These are phyloP conservation scores for Vicia faba DNA, from an alignment of 306 rosid species.

Conservation along the genomic window DNA sequence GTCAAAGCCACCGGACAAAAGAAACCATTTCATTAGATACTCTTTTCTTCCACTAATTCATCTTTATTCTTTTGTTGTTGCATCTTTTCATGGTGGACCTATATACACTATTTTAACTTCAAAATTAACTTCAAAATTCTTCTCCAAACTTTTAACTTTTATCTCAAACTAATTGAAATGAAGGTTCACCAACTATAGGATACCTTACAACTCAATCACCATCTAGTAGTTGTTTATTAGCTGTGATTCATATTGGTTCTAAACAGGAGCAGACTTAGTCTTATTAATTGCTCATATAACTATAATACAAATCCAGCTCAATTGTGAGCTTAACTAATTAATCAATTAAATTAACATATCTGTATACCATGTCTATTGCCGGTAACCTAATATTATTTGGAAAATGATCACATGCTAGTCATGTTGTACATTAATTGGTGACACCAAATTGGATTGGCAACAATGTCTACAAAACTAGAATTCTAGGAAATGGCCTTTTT, in stretches of 20 bases:
- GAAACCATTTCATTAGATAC: conserved; percentile 35
- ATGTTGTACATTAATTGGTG: conserved; percentile 34
- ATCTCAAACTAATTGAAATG: not conserved
- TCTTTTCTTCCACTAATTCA: conserved; percentile 44
- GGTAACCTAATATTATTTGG: conserved; percentile 33
- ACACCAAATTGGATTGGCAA: not conserved
- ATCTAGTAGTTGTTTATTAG: conserved; percentile 38
- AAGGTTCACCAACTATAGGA: not conserved
- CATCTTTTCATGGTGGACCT: conserved; percentile 34
- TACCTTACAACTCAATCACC: conserved; percentile 18
- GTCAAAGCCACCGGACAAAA: conserved; percentile 43
- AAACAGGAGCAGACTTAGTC: conserved; percentile 32
- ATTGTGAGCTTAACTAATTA: conserved; percentile 4
- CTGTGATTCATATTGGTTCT: conserved; percentile 32
- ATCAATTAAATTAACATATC: not conserved
- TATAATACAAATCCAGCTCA: conserved; percentile 45
- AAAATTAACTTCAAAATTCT: conserved; percentile 1
- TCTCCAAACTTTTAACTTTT: conserved; percentile 13
- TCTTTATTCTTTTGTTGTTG: conserved; percentile 39
- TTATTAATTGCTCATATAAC: conserved; percentile 27
- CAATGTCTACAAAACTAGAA: conserved; percentile 3
- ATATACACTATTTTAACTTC: not conserved
- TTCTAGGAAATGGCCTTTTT: not conserved
- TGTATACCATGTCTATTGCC: conserved; percentile 12
- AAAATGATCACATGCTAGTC: conserved; percentile 20